Evolutionary conservation across 805 yeast species (phyloP), one percentile per base, ranked within the genome.

Genomic region (Nakazawaea anatomiae): DNA sequence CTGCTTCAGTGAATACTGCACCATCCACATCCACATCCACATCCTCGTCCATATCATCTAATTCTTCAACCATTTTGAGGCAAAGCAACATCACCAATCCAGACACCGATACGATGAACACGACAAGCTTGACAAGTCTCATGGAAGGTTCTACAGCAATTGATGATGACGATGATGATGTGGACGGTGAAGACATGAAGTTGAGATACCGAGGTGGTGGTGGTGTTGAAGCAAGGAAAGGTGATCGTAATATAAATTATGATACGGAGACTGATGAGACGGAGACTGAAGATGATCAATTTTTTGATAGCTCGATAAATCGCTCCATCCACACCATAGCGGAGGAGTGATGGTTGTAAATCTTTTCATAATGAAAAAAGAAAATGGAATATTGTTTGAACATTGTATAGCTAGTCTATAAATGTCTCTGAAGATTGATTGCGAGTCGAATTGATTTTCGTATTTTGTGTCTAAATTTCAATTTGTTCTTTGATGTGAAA

Each of bases 141-240:
- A 30, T 29, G 30, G 42, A 25, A 38, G 52, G 25, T 8, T n/a
- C 11, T 39, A 31, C 11, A 7, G 39, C 29, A 38, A 27, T 32
- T 52, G 25, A 18, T 7, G 50, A 52, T 39, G 55, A 52, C 25
- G 55, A 52, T 39, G 55, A 52, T 30, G 55, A 52, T 35, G 55
- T 53, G 8, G 49, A 52, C 28, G 36, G 36, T 9, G 4, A 18
- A 2, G 25, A 18, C 25, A 18, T 18, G 25, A 18, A 18, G 25
- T 18, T 18, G 25, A 18, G 25, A 18, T 18, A 18, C 25, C 25
- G 25, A 3, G 25, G 25, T 18, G 25, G 25, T 18, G 25, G 25
- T 39, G 43, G 43, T 10, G 25, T 41, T 41, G 43, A 41, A 12
- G n/a, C 36, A n/a, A 36, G 27, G 40, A 42, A 30, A 10, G 14